Base-by-base conservation (phyloP, 2,329 filamentous ascomycete species). In the Sporothrix euskadiensis region DNA sequence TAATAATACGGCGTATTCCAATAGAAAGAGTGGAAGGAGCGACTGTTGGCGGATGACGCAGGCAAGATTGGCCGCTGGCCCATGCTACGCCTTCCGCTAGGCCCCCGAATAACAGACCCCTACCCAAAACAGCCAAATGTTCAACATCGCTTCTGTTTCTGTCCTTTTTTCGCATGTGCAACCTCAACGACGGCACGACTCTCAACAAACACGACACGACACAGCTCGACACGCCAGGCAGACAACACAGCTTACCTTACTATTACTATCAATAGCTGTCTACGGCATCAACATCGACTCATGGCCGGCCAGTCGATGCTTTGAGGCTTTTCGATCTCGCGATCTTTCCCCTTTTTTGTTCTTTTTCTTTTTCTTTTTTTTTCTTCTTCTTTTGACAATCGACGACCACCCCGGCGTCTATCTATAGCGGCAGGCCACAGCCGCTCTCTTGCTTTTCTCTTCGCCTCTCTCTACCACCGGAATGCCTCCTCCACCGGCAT, bases 401-500 rank as follows among this genome's bases (percentile, higher is more conserved):
- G 35, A 66, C 61, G n/a, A 44, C 35, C n/a, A 22, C 54, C 4
- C 54, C 9, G 26, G 41, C 61, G 39, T 26, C 39, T 22, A 26
- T 16, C 14, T 10, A 14, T 19, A 44, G 41, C 22, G 39, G 41
- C 61, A 44, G 61, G 26, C 61, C n/a, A 68, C 54, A 52, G 49
- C 54, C 59, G 19, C 32, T 39, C 41, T 66, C 12, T 59, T 16
- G n/a, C 47, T 32, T 41, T 5, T 16, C 26, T 30, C 26, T 44
- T 54, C 19, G 47, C 69, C 73, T 74, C 76, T 30, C n/a, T 10
- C 69, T 78, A 78, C 75, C 81, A 81, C 81, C 85, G 86, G 86
- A 81, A 88, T 90, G 88, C 86, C 88, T 86, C 81, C 85, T 79
- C 82, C 84, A 84, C 83, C 83, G 73, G 81, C 84, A 47, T 85